Percentiles rank a stretch among this genome's conserved stretches.
These are phyloP conservation scores for Rubroboletus pulcherrimus DNA, from an alignment of 768 basidiomycete species.

Conservation along the genomic window DNA sequence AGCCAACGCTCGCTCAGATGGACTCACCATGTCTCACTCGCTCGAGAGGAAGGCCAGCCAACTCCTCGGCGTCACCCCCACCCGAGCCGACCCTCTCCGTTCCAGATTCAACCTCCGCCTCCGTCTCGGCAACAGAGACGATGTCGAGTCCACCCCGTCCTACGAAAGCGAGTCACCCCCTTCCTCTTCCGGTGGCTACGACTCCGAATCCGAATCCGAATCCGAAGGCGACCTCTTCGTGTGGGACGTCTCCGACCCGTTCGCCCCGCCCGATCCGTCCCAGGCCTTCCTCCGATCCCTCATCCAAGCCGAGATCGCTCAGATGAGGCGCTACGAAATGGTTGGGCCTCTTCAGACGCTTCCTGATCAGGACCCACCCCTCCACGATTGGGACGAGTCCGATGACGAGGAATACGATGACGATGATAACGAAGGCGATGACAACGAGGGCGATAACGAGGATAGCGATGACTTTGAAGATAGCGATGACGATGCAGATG, in stretches of 20 bases:
- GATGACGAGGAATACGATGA: neutral
- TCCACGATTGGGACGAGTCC: neutral
- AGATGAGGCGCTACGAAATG: neutral
- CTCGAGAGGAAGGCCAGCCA: too few species aligned
- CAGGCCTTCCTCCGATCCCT: neutral
- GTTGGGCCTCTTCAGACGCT: neutral
- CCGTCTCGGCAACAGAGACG: too few species aligned
- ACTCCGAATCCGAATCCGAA: neutral
- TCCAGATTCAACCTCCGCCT: too few species aligned
- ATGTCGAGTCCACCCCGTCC: too few species aligned
- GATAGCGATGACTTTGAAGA: too few species aligned
- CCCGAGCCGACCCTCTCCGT: too few species aligned
- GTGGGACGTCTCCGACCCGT: conserved; percentile 18
- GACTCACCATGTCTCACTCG: too few species aligned
- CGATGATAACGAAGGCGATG: neutral
- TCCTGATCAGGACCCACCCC: neutral
- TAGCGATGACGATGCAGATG: neutral
- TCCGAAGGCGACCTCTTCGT: neutral
- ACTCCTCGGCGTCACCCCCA: too few species aligned
- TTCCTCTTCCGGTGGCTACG: too few species aligned
- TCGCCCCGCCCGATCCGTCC: neutral
- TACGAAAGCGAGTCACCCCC: too few species aligned
- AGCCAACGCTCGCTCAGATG: too few species aligned
- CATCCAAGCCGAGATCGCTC: neutral
- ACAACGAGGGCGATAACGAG: neutral